Conservation (phyloP, 176 grass and related monocot species). For the Juncus effusus region DNA sequence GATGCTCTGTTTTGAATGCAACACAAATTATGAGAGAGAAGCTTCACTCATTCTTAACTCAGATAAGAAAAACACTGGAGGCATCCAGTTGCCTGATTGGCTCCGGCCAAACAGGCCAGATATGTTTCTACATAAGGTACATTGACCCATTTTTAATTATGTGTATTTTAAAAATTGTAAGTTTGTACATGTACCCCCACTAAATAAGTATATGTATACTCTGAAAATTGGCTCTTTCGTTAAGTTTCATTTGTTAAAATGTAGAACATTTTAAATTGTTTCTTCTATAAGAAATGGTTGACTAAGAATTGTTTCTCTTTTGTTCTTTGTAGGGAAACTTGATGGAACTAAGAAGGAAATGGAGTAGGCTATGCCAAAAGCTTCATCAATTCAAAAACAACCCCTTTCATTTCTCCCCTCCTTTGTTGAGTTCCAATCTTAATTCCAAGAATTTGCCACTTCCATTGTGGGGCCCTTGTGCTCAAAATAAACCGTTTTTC, state of each 20-base stretch:
- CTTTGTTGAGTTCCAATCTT: slow-evolving; percentile 27
- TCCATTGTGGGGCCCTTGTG: slow-evolving; percentile 28
- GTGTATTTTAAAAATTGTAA: background rate
- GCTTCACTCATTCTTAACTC: slow-evolving; percentile 40
- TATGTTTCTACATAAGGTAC: slow-evolving; percentile 41
- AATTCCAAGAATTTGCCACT: slow-evolving; percentile 1
- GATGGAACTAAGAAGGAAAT: slow-evolving; percentile 77
- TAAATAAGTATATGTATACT: background rate
- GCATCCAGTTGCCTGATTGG: slow-evolving; percentile 46
- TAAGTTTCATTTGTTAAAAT: background rate
- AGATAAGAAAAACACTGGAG: slow-evolving; percentile 23
- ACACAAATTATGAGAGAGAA: slow-evolving; percentile 68
- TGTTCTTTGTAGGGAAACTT: slow-evolving; percentile 35
- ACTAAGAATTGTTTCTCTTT: background rate
- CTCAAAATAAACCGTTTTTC: slow-evolving; percentile 32
- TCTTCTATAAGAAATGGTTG: too few species aligned
- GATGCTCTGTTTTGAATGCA: slow-evolving; percentile 63
- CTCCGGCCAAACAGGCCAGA: slow-evolving; percentile 36
- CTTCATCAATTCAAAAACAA: slow-evolving; percentile 45
- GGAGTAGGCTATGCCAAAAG: slow-evolving; percentile 69
- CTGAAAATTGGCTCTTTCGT: background rate
- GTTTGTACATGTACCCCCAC: too few species aligned
- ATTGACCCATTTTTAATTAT: background rate
- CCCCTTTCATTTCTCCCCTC: slow-evolving; percentile 28
- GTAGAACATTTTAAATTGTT: too few species aligned